Base-by-base conservation (phyloP, 2,329 filamentous ascomycete genomes). In the Penicillium sp. region DNA sequence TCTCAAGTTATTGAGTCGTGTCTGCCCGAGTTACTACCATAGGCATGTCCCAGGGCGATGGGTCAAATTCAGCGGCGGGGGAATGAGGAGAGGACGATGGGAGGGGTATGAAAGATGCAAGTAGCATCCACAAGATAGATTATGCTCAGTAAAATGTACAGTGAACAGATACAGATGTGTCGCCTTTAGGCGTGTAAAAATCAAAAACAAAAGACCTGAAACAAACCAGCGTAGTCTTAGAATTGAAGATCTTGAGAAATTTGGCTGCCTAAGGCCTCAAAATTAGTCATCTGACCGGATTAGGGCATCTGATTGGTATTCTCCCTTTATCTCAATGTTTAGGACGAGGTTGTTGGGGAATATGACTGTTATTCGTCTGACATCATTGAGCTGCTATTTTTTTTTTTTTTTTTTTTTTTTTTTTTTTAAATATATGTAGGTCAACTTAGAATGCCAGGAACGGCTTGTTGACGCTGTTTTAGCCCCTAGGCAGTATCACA, bases 101-200 rank as follows among this genome's bases (percentile, higher is more conserved):
- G 48, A 47, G 55, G 42, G 55, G 16, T 64, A 70, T 68, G 47
- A 56, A 60, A 60, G 58, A 64, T 59, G 58, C 58, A 63, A 63
- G 28, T 50, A 48, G 50, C 55, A 52, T 31, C 48, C 17, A 50
- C 37, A 14, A 22, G 50, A 35, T 33, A 30, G 16, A 26, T 16
- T 26, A 17, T 35, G 17, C 17, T 40, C 14, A 22, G 41, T 38
- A 28, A 46, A 26, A 25, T 33, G 8, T 35, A 43, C 38, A 50
- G 48, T 44, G n/a, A 14, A n/a, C 14, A 25, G 28, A 12, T 5
- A 19, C 7, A 12, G 4, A 22, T 12, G 12, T 16, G 9, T 53
- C 50, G 50, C 50, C 43, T 49, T 35, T 1, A 41, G 35, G 44
- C 44, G 43, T 54, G 33, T 17, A 43, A 43, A 22, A 9, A 40